Evolutionary conservation across 768 basidiomycete species (phyloP).

Genomic region (Podaxis carcinomalis): DNA sequence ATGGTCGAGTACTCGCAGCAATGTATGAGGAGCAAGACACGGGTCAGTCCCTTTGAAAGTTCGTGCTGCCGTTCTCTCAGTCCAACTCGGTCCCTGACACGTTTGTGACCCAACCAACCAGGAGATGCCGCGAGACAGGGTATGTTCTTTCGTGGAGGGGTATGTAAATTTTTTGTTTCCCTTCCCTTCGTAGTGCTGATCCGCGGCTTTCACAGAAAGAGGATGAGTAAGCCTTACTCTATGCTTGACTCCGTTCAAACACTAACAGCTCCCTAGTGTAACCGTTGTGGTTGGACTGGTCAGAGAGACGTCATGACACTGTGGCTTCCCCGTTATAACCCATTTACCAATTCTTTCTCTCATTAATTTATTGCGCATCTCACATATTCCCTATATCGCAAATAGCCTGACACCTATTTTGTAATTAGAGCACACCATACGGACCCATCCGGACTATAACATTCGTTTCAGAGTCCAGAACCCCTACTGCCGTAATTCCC

Average conservation of each 20-base stretch:
- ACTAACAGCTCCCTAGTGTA: constrained; percentile 40
- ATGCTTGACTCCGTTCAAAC: constrained; percentile 8
- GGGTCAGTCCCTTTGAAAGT: constrained; percentile 76
- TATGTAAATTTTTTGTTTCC: constrained; percentile 35
- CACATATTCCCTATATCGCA: constrained; percentile 13
- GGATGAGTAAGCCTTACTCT: constrained; percentile 62
- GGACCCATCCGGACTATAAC: constrained; percentile 3
- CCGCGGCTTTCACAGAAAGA: constrained; percentile 50
- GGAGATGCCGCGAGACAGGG: constrained; percentile 64
- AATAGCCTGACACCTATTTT: constrained; percentile 10
- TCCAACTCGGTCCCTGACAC: neutral
- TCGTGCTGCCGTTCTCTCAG: constrained; percentile 21
- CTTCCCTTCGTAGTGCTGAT: constrained; percentile 9
- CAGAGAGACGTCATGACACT: constrained; percentile 49
- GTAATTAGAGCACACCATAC: constrained; percentile 7
- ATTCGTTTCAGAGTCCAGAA: constrained; percentile 1
- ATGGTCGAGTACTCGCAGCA: constrained; percentile 63
- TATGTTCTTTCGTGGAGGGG: constrained; percentile 66
- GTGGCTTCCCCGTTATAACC: neutral
- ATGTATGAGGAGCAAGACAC: constrained; percentile 64
- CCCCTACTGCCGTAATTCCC: neutral
- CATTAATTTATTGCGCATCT: constrained; percentile 9
- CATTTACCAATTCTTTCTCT: neutral
- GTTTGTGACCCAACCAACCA: constrained; percentile 21
- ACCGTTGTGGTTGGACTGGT: constrained; percentile 69